Evolutionary conservation across 2,329 filamentous ascomycete genomes (phyloP).

Genomic region (Magnaporthales sp.): DNA sequence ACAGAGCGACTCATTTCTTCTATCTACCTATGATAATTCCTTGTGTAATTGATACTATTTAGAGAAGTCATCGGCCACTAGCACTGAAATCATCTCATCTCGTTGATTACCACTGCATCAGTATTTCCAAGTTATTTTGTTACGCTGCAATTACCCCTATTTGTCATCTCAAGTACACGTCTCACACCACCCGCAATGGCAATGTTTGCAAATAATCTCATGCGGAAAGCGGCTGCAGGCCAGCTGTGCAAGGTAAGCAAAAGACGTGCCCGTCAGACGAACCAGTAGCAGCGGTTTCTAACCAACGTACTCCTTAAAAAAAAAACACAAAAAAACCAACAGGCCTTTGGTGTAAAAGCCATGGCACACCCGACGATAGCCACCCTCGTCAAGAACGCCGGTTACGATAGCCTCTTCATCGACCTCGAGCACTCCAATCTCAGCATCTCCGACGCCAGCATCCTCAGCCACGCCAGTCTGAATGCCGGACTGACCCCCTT

Average conservation of each 20-base stretch:
- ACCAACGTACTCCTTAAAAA: too few relatives aligned
- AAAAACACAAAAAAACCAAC: too few relatives aligned
- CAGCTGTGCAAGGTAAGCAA: neutral
- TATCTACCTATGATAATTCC: neutral
- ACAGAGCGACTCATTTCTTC: neutral
- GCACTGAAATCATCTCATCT: neutral
- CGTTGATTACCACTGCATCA: neutral
- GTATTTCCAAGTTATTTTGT: neutral
- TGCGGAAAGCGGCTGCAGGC: neutral
- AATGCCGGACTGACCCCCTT: conserved; percentile 30
- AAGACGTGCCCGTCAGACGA: too few relatives aligned
- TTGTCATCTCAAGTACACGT: neutral
- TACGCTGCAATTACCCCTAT: neutral
- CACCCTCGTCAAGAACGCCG: conserved; percentile 26
- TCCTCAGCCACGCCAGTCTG: conserved; percentile 28
- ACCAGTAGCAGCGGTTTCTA: too few relatives aligned
- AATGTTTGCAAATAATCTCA: neutral
- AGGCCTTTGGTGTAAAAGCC: neutral
- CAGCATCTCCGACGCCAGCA: conserved; percentile 23
- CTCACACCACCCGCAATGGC: neutral
- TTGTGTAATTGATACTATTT: neutral
- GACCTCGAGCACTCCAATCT: conserved; percentile 35
- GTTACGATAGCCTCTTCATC: conserved; percentile 31
- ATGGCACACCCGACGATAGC: neutral
- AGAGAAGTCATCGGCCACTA: neutral